These are phyloP conservation scores for Candida sojae DNA, from an alignment of 1,139 yeast genomes.

Conservation along the genomic window DNA sequence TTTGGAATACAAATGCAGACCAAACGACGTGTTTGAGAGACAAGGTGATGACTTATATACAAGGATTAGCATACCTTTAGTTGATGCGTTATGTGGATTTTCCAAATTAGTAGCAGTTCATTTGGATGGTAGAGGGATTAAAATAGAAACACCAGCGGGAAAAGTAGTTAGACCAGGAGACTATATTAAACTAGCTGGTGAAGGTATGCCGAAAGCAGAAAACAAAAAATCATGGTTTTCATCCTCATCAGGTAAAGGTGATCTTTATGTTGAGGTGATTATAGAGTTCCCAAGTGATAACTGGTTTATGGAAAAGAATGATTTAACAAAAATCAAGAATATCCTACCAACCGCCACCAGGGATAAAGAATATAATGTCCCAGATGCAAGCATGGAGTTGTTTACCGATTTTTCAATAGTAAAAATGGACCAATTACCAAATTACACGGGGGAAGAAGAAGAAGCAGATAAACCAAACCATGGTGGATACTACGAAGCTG, in stretches of 20 bases:
- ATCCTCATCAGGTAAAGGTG: slow-evolving; percentile 52
- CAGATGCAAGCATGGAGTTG: slow-evolving; percentile 42
- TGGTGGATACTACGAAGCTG: slow-evolving; percentile 11
- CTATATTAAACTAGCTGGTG: slow-evolving; percentile 62
- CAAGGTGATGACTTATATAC: slow-evolving; percentile 67
- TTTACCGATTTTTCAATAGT: slow-evolving; percentile 43
- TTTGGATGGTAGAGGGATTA: slow-evolving; percentile 77
- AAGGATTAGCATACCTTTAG: slow-evolving; percentile 60
- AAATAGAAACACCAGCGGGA: slow-evolving; percentile 65
- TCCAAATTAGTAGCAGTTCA: slow-evolving; percentile 67
- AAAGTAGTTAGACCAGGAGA: slow-evolving; percentile 84
- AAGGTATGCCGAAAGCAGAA: slow-evolving; percentile 78
- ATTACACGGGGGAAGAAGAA: slow-evolving; percentile 29
- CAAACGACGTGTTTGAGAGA: slow-evolving; percentile 53
- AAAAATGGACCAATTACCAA: slow-evolving; percentile 33
- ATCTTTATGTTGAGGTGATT: slow-evolving; percentile 67
- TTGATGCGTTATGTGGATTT: slow-evolving; percentile 85
- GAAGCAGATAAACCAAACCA: slow-evolving; percentile 23
- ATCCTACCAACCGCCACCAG: slow-evolving; percentile 49
- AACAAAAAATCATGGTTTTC: slow-evolving; percentile 39
- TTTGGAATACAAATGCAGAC: slow-evolving; percentile 54
- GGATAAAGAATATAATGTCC: slow-evolving; percentile 25
- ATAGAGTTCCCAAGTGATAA: slow-evolving; percentile 84
- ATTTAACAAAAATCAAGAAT: slow-evolving; percentile 52
- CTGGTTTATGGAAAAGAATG: slow-evolving; percentile 74